These are phyloP conservation scores for Irpex rosettiformis DNA, from an alignment of 1,284 basidiomycete species.

Conservation along the genomic window DNA sequence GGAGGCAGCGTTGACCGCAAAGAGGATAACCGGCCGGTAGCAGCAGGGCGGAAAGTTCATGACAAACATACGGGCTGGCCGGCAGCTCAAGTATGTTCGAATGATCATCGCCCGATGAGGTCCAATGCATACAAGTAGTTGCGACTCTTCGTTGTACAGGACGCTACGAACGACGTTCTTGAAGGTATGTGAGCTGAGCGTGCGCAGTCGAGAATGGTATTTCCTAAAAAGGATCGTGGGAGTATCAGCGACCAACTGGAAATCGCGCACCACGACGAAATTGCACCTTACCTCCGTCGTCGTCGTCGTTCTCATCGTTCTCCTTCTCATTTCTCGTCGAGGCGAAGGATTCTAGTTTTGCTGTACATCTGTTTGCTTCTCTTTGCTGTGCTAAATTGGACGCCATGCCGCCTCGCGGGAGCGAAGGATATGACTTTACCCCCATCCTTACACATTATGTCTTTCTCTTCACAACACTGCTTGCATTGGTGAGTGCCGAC, in stretches of 20 bases:
- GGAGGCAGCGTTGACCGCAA: too few species aligned
- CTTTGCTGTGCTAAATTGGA: background rate
- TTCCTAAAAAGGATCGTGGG: background rate
- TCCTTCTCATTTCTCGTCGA: background rate
- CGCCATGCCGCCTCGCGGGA: slow-evolving; percentile 48
- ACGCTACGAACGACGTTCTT: background rate
- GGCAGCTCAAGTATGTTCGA: too few species aligned
- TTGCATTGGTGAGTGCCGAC: slow-evolving; percentile 69
- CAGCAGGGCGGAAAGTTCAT: too few species aligned
- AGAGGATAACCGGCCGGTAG: too few species aligned
- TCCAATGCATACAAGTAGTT: too few species aligned
- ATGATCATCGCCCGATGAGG: too few species aligned
- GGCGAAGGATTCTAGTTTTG: background rate
- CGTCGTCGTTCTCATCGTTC: slow-evolving; percentile 8
- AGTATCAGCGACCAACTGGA: slow-evolving; percentile 1
- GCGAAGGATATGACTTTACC: slow-evolving; percentile 71
- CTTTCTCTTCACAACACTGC: slow-evolving; percentile 82
- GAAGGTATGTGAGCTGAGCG: background rate
- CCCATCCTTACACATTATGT: slow-evolving; percentile 88
- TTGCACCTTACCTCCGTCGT: slow-evolving; percentile 6
- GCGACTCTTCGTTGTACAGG: too few species aligned
- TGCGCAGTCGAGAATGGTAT: background rate
- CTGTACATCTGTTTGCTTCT: background rate
- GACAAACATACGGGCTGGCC: too few species aligned
- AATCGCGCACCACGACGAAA: slow-evolving; percentile 1